Evolutionary conservation across 78 protist genomes (phyloP), one percentile per base, ranked within the genome.

Genomic region (Dictyostelium firmibasis): DNA sequence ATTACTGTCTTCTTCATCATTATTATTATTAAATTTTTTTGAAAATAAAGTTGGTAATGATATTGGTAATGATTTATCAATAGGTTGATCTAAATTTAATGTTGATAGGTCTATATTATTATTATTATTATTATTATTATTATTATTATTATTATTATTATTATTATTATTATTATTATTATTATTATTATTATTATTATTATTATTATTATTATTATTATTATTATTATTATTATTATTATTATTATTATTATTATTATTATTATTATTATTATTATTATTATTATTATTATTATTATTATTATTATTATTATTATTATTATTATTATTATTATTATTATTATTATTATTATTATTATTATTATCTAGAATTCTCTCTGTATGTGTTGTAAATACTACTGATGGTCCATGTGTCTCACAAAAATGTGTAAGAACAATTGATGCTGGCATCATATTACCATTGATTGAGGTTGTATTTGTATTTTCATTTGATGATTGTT

Each of bases 331-430:
- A n/a, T 36, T 38, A 76, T 38, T 74, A 74, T 29, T 41, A 16
- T 44, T 41, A 13, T 10, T 69, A 29, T 25, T 69, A 29, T n/a
- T 69, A 69, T 29, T 20, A 29, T 69, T n/a, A 64, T 64, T 74
- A 5, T 20, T 74, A 6, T n/a, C 57, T 33, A 23, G 20, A 9
- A 79, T 29, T 77, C 25, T 50, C 44, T 88, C 93, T 2, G 93
- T 38, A 27, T 88, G 93, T 29, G 93, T 88, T 27, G 93, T 88
- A 64, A 88, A 88, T 29, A 88, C 86, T 0, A 88, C 93, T 0
- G 93, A 88, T 16, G 93, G 93, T 11, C 93, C 93, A 88, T 88
- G 93, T 13, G 93, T 79, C 44, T 88, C 93, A 67, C 93, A 88
- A 31, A 88, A 88, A 79, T 88, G 93, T 18, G 93, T 88, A 0